These are phyloP conservation scores for Jasminum sambac DNA, from an alignment of 257 asterid species.

Conservation along the genomic window DNA sequence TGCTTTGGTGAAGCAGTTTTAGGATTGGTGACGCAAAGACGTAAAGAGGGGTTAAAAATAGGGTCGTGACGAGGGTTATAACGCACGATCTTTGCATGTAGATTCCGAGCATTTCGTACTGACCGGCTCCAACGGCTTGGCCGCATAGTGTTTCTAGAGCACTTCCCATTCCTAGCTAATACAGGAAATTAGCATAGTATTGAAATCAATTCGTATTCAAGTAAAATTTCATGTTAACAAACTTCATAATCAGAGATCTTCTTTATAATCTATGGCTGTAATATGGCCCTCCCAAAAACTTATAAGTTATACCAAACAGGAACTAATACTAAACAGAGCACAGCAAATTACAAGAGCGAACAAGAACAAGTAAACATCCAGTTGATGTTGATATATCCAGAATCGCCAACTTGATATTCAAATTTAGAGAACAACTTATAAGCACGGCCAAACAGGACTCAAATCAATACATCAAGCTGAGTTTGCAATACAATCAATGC, in stretches of 20 bases:
- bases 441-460: background rate
- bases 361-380: conserved; percentile 1
- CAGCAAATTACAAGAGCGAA: background rate
- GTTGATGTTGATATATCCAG: background rate
- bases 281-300: too few species aligned
- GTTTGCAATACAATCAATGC: background rate
- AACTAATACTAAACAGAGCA: background rate
- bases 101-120: conserved; percentile 63
- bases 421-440: background rate
- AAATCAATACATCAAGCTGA: background rate
- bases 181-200: conserved; percentile 14
- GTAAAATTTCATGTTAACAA: background rate
- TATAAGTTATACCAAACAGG: too few species aligned
- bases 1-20: conserved; percentile 44
- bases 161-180: conserved; percentile 94
- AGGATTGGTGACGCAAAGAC: conserved; percentile 57
- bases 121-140: conserved; percentile 83
- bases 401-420: background rate
- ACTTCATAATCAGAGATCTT: background rate
- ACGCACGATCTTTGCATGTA: conserved; percentile 77
- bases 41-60: conserved; percentile 57
- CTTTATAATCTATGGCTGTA: background rate
- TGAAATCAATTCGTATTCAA: background rate
- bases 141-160: conserved; percentile 91
- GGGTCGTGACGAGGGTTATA: conserved; percentile 48